Evolutionary conservation across 768 basidiomycete genomes (phyloP), one percentile per base, ranked within the genome.

Genomic region (Kwoniella sp.): DNA sequence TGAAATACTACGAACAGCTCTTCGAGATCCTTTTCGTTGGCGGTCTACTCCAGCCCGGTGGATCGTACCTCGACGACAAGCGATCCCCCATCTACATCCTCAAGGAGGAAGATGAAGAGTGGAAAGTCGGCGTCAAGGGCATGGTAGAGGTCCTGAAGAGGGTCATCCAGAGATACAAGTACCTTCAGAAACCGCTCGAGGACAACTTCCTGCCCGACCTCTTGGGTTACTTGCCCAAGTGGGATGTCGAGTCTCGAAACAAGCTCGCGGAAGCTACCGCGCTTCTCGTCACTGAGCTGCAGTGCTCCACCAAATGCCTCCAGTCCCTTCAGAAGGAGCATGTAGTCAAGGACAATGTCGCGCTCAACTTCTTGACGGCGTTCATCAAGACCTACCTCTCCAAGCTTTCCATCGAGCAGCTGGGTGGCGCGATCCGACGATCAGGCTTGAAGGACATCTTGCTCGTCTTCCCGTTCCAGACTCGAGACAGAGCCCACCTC

Each of bases 111-210:
- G 60, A 61, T 30, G 83, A 71, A 34, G 69, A 54, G n/a, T 67
- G 66, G 45, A 74, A 76, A 61, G 75, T 75, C 56, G 73, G 95
- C 83, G 83, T 97, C 82, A 94, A 90, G 86, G 90, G 89, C 79
- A 92, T 96, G 74, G 85, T 94, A 62, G 94, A 95, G 67, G 94
- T 96, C 37, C 85, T 97, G 74, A 93, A 93, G 82, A 94, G 93
- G 84, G 89, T 98, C 64, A 92, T 94, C 85, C 86, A 95, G 83
- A 89, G 95, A 83, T 98, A 97, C 86, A 97, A 97, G 82, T 99
- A 98, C 85, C 91, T 99, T 74, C 95, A 97, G 82, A 93, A 90
- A 82, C 93, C 95, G 50, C 88, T 99, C 54, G 95, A 97, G 82
- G 89, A 88, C 79, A 86, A 85, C 37, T 86, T 91, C 60, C 85